phyloP scores from a whole-genome alignment of 1,139 yeast species.

The Suhomyces wounanorum region DNA sequence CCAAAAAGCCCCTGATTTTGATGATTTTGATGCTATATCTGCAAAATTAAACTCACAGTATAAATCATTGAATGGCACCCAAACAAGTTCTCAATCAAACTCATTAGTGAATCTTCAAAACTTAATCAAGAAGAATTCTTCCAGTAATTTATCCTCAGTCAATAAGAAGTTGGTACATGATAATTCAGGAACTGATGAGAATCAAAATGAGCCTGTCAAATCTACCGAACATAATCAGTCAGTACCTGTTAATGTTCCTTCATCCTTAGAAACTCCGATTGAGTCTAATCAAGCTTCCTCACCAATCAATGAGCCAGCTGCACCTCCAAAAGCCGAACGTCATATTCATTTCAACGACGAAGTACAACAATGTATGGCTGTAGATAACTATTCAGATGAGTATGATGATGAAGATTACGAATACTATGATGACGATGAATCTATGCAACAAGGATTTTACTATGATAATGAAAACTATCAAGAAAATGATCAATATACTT shows the following conservation, averaged over 20 bases:
- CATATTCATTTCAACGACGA: conserved; percentile 90
- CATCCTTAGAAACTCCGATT: background rate
- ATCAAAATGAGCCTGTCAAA: background rate
- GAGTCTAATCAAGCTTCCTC: background rate
- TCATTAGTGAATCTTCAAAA: conserved; percentile 20
- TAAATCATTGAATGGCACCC: conserved; percentile 20
- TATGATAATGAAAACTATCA: conserved; percentile 8
- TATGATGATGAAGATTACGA: conserved; percentile 30
- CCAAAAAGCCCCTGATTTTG: conserved; percentile 42
- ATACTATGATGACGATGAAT: conserved; percentile 22
- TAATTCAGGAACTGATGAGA: background rate
- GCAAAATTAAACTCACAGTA: conserved; percentile 64
- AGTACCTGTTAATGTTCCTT: background rate
- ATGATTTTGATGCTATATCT: conserved; percentile 60
- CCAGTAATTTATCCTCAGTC: conserved; percentile 9
- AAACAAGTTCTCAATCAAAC: conserved; percentile 21
- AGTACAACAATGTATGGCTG: conserved; percentile 88
- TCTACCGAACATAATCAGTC: background rate
- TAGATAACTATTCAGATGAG: conserved; percentile 46
- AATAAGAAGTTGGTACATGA: background rate
- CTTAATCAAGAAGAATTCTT: conserved; percentile 13
- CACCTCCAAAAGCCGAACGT: conserved; percentile 38
- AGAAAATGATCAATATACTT: conserved; percentile 9
- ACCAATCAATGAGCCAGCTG: background rate
- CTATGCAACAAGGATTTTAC: conserved; percentile 10